These are phyloP conservation scores for Euphorbia lathyris DNA, from an alignment of 345 rosid species.

Conservation along the genomic window DNA sequence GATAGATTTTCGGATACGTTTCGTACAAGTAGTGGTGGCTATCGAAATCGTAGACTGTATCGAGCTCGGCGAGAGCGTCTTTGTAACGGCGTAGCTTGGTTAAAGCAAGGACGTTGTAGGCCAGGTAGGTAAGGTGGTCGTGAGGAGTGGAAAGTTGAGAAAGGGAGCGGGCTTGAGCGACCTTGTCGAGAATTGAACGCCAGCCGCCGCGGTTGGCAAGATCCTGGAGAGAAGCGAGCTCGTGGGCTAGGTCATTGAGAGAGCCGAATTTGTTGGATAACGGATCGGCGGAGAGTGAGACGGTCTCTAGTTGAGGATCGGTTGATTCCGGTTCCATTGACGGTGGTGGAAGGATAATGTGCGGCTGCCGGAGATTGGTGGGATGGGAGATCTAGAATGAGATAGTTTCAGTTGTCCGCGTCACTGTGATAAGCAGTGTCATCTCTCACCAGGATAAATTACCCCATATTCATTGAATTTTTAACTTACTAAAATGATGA, in stretches of 20 bases:
- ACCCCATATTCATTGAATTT: too few species aligned
- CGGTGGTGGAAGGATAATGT: not conserved
- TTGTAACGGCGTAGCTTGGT: conserved; percentile 77
- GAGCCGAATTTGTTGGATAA: conserved; percentile 44
- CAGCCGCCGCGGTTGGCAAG: conserved; percentile 85
- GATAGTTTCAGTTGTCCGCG: not conserved
- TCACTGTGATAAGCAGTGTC: too few species aligned
- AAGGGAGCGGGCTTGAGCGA: conserved; percentile 55
- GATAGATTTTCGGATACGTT: conserved; percentile 67
- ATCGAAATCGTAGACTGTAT: conserved; percentile 79
- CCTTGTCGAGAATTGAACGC: conserved; percentile 78
- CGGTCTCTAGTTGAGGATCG: conserved; percentile 4
- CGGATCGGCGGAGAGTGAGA: conserved; percentile 35
- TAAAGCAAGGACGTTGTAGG: conserved; percentile 78
- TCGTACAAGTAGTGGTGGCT: conserved; percentile 65
- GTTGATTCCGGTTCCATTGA: not conserved
- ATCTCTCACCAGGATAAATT: too few species aligned
- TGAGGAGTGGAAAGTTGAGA: conserved; percentile 67
- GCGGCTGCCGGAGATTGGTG: not conserved
- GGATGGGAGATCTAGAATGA: not conserved
- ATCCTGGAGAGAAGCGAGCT: conserved; percentile 77
- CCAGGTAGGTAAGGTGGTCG: conserved; percentile 78
- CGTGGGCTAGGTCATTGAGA: conserved; percentile 69
- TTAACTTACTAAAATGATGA: too few species aligned
- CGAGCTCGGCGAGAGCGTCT: conserved; percentile 70